Evolutionary conservation across 305 asterid species (phyloP).

Genomic region (Plantago rigida): DNA sequence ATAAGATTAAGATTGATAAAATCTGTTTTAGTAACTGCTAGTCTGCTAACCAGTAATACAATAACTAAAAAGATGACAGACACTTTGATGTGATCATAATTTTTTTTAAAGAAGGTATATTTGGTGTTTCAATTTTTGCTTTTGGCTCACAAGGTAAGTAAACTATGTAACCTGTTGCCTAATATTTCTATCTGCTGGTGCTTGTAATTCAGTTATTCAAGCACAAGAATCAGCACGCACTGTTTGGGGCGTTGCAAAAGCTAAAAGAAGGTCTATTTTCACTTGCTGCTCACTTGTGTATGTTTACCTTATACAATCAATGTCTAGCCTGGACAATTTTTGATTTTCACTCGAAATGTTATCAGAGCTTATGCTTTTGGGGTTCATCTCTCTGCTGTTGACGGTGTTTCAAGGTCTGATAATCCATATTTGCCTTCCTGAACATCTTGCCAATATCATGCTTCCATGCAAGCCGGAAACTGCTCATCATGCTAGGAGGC

Average conservation of each 20-base stretch:
- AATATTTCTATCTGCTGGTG: background rate
- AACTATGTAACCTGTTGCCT: background rate
- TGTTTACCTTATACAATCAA: background rate
- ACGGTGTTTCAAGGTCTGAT: conserved; percentile 59
- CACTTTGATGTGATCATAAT: too few species aligned
- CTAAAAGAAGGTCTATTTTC: conserved; percentile 54
- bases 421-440: conserved; percentile 57
- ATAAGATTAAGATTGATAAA: too few species aligned
- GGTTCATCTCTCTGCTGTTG: conserved; percentile 68
- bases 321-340: background rate
- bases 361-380: conserved; percentile 89
- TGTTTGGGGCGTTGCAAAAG: conserved; percentile 63
- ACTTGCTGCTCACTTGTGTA: background rate
- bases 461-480: conserved; percentile 58
- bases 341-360: background rate
- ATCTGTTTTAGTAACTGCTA: too few species aligned
- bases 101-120: too few species aligned
- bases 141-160: too few species aligned
- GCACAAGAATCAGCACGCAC: conserved; percentile 42
- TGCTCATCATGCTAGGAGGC: conserved; percentile 31
- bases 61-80: too few species aligned
- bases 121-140: too few species aligned
- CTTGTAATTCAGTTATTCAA: conserved; percentile 36
- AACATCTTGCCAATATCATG: conserved; percentile 40
- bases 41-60: too few species aligned